phyloP scores from a whole-genome alignment of 768 basidiomycete species.

The Steccherinum ochraceum region DNA sequence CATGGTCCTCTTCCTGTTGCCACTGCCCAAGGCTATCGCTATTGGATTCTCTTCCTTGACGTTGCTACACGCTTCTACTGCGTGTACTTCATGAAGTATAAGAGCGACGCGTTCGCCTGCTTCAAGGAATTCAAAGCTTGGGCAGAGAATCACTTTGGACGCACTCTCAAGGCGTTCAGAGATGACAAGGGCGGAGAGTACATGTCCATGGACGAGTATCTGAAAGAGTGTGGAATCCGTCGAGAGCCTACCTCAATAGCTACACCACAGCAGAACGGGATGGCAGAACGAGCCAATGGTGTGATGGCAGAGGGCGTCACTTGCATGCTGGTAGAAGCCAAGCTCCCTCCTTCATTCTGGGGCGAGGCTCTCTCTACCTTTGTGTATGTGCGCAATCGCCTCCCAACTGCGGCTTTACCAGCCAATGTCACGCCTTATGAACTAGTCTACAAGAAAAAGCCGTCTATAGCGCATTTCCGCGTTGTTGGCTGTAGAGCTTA shows the following conservation, averaged over 20 bases:
- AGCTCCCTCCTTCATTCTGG: conserved; percentile 3
- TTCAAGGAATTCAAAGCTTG: conserved; percentile 26
- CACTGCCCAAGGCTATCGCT: conserved; percentile 6
- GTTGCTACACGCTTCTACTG: conserved; percentile 1
- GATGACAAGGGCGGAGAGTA: conserved; percentile 23
- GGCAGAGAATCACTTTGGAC: conserved; percentile 21
- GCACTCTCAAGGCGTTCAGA: conserved; percentile 8
- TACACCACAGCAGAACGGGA: conserved; percentile 36
- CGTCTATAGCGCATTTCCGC: not conserved
- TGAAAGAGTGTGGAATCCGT: conserved; percentile 13
- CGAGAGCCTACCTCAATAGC: conserved; percentile 15
- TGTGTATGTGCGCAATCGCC: conserved; percentile 17
- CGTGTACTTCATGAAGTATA: conserved; percentile 13
- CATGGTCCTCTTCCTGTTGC: not conserved
- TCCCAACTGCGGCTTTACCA: conserved; percentile 14
- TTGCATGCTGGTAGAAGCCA: not conserved
- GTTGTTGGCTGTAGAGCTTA: not conserved
- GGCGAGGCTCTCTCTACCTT: conserved; percentile 13
- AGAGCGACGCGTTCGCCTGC: conserved; percentile 17
- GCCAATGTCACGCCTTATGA: conserved; percentile 19
- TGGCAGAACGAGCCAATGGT: conserved; percentile 33
- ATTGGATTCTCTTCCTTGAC: conserved; percentile 9
- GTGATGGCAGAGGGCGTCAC: conserved; percentile 26
- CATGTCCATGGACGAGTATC: conserved; percentile 12
- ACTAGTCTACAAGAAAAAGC: conserved; percentile 6